phyloP scores from a whole-genome alignment of 192 early-diverging fungal species.

The Podochytrium sp. region DNA sequence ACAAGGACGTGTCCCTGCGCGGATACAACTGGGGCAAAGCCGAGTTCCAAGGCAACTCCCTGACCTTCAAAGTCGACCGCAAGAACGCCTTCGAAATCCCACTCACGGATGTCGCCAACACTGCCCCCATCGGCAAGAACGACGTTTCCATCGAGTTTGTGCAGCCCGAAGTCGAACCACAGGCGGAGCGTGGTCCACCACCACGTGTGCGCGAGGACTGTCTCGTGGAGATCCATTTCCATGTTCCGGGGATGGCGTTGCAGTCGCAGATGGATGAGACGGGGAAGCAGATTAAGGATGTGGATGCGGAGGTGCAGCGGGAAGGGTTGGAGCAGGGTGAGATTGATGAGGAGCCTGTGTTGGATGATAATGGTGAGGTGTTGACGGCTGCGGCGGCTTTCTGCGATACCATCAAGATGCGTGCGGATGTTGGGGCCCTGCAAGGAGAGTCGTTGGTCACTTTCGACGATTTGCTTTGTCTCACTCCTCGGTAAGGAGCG shows the following conservation, averaged over 20 bases:
- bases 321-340: constrained; percentile 46
- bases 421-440: constrained; percentile 84
- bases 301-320: background rate
- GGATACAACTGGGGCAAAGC: constrained; percentile 95
- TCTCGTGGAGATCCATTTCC: constrained; percentile 90
- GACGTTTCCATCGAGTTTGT: constrained; percentile 94
- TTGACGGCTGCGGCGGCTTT: constrained; percentile 74
- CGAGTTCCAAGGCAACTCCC: constrained; percentile 60
- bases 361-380: constrained; percentile 71
- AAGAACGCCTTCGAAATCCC: constrained; percentile 93
- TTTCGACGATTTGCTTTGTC: constrained; percentile 87
- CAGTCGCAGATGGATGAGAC: constrained; percentile 56
- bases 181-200: constrained; percentile 49
- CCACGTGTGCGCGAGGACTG: constrained; percentile 67
- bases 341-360: constrained; percentile 54
- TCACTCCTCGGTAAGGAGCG: constrained; percentile 78
- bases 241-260: constrained; percentile 81
- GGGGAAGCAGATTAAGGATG: constrained; percentile 46
- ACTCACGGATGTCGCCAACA: constrained; percentile 82
- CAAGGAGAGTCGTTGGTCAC: constrained; percentile 87
- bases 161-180: constrained; percentile 54
- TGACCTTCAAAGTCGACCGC: constrained; percentile 83
- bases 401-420: constrained; percentile 89
- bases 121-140: constrained; percentile 81
- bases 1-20: constrained; percentile 82